Conservation (phyloP, 2,329 filamentous ascomycete species). For the Phialocephala sp. region DNA sequence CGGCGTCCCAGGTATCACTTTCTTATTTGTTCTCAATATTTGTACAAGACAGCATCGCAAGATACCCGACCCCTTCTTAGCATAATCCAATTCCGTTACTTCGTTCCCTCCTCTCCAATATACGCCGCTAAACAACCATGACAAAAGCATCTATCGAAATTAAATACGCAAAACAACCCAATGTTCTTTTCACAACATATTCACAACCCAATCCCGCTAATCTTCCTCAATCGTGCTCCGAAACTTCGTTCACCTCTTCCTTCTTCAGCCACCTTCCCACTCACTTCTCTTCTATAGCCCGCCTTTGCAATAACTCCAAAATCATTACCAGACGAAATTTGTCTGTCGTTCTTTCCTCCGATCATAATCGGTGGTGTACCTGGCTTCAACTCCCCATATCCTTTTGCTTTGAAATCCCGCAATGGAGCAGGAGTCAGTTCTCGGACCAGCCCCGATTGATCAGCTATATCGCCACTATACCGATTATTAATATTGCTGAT, state of each 20-base stretch:
- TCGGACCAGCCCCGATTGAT: constrained; percentile 10
- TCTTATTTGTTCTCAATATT: constrained; percentile 24
- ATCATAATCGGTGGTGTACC: constrained; percentile 60
- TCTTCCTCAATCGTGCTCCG: constrained; percentile 47
- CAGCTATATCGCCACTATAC: constrained; percentile 52
- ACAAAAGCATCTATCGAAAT: constrained; percentile 16
- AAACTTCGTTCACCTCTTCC: constrained; percentile 48
- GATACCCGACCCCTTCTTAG: constrained; percentile 29
- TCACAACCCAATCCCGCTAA: constrained; percentile 37
- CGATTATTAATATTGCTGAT: constrained; percentile 54
- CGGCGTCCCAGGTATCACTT: constrained; percentile 17
- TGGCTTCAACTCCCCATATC: constrained; percentile 63
- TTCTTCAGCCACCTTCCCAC: constrained; percentile 76
- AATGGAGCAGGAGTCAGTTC: constrained; percentile 32
- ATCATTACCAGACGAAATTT: constrained; percentile 66
- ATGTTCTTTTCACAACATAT: constrained; percentile 8
- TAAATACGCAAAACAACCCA: constrained; percentile 4
- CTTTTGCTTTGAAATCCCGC: constrained; percentile 55
- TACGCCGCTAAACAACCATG: constrained; percentile 20
- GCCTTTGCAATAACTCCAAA: constrained; percentile 45
- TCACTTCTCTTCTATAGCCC: constrained; percentile 48
- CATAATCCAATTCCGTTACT: constrained; percentile 8
- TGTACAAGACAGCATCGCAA: constrained; percentile 27
- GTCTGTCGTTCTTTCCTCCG: constrained; percentile 47
- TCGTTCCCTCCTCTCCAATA: constrained; percentile 10